A percentile compares a stretch with the other conserved stretches of the same genome.
These are phyloP conservation scores for Herpetospermum pedunculosum DNA, from an alignment of 306 rosid genomes.

Conservation along the genomic window DNA sequence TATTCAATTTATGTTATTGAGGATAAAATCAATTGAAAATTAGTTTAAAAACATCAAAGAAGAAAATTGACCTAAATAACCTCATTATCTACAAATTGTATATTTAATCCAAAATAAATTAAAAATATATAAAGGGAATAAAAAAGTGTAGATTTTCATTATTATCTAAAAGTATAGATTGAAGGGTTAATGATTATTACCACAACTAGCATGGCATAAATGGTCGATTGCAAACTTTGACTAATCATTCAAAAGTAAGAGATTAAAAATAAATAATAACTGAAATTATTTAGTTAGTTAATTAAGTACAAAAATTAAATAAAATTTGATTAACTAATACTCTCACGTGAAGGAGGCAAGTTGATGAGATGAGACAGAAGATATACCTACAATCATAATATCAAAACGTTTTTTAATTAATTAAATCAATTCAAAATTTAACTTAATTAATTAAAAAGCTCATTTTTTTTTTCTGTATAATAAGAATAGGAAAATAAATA, in stretches of 20 bases:
- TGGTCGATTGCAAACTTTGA: not conserved
- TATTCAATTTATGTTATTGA: too few relatives aligned
- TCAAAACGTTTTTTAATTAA: not conserved
- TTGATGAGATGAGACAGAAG: not conserved
- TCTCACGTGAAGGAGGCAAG: slow-evolving; percentile 6
- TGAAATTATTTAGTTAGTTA: not conserved
- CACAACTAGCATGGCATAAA: not conserved
- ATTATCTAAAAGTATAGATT: not conserved
- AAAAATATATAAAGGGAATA: not conserved
- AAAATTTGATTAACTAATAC: not conserved
- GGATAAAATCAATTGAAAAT: too few relatives aligned
- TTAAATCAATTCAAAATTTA: not conserved
- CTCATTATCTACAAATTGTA: too few relatives aligned
- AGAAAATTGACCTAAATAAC: too few relatives aligned
- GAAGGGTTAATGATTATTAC: not conserved
- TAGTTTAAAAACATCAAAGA: too few relatives aligned
- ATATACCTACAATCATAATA: not conserved
- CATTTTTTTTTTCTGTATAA: not conserved
- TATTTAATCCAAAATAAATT: too few relatives aligned
- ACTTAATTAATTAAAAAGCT: not conserved
- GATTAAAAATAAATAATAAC: not conserved
- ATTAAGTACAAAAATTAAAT: not conserved
- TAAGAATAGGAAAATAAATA: not conserved
- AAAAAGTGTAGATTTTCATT: not conserved
- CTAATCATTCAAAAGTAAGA: not conserved